A percentile compares a stretch with the other conserved stretches of the same genome.
Conservation (phyloP, 306 rosid genomes). For the Benincasa hispida region DNA sequence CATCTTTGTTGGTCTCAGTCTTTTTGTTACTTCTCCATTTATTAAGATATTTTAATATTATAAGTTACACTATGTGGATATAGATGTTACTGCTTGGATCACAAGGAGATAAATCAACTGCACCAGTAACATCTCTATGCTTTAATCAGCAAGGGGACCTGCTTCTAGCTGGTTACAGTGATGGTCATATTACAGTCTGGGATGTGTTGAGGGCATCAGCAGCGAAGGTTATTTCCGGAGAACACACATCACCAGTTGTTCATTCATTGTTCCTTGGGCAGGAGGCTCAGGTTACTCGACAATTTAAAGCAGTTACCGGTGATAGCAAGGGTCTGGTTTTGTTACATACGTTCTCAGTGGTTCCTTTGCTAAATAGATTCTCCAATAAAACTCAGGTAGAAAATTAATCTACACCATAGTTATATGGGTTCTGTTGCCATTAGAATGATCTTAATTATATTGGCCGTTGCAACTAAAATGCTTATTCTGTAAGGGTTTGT, state of each 20-base stretch:
- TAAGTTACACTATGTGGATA: slow-evolving; percentile 12
- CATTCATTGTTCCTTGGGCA: slow-evolving; percentile 79
- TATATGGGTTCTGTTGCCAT: slow-evolving; percentile 1
- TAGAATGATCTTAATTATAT: neutral
- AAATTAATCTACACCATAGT: slow-evolving; percentile 6
- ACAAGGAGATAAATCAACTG: slow-evolving; percentile 68
- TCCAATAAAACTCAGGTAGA: slow-evolving; percentile 74
- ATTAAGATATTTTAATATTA: slow-evolving; percentile 1
- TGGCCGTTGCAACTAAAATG: neutral
- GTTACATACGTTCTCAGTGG: slow-evolving; percentile 60
- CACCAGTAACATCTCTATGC: slow-evolving; percentile 81
- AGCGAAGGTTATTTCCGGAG: slow-evolving; percentile 72
- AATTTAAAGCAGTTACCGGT: slow-evolving; percentile 88
- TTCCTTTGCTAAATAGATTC: slow-evolving; percentile 69
- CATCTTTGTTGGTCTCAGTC: neutral
- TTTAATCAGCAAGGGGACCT: slow-evolving; percentile 93
- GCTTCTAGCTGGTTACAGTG: slow-evolving; percentile 88
- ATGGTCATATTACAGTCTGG: slow-evolving; percentile 88
- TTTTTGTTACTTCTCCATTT: slow-evolving; percentile 1
- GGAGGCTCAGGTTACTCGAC: slow-evolving; percentile 86
- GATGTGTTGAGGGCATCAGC: slow-evolving; percentile 65
- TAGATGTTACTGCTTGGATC: slow-evolving; percentile 74
- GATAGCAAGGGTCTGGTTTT: slow-evolving; percentile 90
- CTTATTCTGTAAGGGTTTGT: slow-evolving; percentile 6
- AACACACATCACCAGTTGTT: slow-evolving; percentile 82